Conservation (phyloP, 768 basidiomycete genomes). For the Neoboletus brunneissimus region DNA sequence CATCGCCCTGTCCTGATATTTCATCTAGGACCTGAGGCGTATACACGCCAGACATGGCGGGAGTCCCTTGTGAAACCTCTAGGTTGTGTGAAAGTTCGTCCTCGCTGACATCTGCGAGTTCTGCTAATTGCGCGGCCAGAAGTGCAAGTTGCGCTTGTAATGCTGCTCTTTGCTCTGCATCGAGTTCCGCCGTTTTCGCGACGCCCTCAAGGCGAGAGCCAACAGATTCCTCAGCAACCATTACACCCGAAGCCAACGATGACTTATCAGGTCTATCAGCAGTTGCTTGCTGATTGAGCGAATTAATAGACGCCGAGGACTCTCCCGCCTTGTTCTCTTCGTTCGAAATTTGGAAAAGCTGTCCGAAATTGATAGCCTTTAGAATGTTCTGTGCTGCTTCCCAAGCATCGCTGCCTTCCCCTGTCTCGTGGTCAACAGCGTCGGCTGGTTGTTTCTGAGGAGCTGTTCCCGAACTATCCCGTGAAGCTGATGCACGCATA, state of each 20-base stretch:
- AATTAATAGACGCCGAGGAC: constrained; percentile 1
- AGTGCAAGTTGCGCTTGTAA: constrained; percentile 73
- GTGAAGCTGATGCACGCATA: background rate
- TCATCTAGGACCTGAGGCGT: background rate
- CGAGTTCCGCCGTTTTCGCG: constrained; percentile 25
- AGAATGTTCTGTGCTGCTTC: constrained; percentile 77
- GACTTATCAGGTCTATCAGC: constrained; percentile 2
- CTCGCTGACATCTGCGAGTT: constrained; percentile 50
- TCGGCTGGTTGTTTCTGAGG: constrained; percentile 15
- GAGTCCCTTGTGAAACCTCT: constrained; percentile 9
- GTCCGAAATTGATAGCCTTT: constrained; percentile 71
- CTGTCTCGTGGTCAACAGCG: constrained; percentile 31
- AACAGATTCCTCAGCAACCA: background rate
- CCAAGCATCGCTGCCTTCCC: constrained; percentile 60
- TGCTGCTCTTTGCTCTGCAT: constrained; percentile 55
- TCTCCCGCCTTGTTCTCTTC: constrained; percentile 23
- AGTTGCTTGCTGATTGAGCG: background rate
- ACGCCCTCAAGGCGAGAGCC: constrained; percentile 4
- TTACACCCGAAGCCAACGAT: constrained; percentile 2
- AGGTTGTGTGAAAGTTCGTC: constrained; percentile 30
- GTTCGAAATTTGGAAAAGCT: constrained; percentile 41
- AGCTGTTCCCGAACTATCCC: constrained; percentile 1
- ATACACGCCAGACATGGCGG: background rate
- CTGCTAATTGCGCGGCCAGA: constrained; percentile 68
- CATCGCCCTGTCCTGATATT: constrained; percentile 8